Evolutionary conservation across 805 yeast species (phyloP), one percentile per base, ranked within the genome.

Genomic region (Zygoascus biomembranicola): DNA sequence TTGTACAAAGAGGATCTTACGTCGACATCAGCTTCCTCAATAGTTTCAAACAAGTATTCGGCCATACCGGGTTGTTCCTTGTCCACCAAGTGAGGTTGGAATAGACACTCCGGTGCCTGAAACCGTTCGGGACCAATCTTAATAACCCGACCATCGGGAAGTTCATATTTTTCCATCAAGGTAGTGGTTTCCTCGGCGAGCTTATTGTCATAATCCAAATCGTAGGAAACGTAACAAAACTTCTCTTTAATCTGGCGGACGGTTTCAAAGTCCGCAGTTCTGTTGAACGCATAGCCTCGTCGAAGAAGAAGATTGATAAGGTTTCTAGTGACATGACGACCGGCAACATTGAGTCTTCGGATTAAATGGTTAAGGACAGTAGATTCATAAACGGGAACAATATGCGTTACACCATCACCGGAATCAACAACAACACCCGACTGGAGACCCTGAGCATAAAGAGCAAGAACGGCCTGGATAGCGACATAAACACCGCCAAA

Each of bases 401-500:
- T 85, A 68, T 94, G 99, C 3, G 99, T 94, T 47, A 92, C 99
- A 72, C 98, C 98, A 69, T 90, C 98, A 66, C 99, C 99, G 3
- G 97, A 89, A 70, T 94, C 99, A 20, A 94, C 98, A 55, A 94
- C 99, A 18, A 94, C 98, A 63, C 99, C 99, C 0, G 96, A 87
- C 26, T 95, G 85, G 62, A 92, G 77, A 57, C 98, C 98, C 73
- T 94, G 98, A 1, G 98, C 98, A 63, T 94, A 94, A 53, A 94
- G 77, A 0, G 98, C 98, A 65, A 94, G 78, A n/a, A 94, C 99
- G 2, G 98, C 98, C 75, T 92, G 97, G 65, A 88, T 89, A 19
- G 97, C 96, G 47, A 90, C 96, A 62, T 92, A 90, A 9, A 90
- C 95, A 18, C 96, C 97, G 41, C 92, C 89, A 68, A 90, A 87